Evolutionary conservation across 2,329 filamentous ascomycete genomes (phyloP), one percentile per base, ranked within the genome.

Genomic region (Stagonosporopsis vannaccii): DNA sequence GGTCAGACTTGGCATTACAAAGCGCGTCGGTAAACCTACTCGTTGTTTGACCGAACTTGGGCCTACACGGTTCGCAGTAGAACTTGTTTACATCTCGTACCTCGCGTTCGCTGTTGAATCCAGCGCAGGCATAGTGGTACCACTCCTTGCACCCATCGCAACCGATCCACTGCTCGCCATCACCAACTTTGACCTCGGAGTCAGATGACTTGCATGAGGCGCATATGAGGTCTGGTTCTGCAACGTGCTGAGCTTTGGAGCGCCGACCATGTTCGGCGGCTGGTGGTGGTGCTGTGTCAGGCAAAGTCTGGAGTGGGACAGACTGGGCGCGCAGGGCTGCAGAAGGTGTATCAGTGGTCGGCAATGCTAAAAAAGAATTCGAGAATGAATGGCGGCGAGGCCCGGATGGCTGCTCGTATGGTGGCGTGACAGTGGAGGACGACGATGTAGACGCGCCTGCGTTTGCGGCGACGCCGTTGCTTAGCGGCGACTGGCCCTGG

Each of bases 111-210:
- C 81, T 87, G 69, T 84, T 85, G 73, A 89, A 87, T 3, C 85
- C 86, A 45, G 86, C 86, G 69, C 87, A 90, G 49, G 85, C 82
- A 57, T 86, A 86, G 74, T 90, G 87, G 67, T 86, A 88, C 87
- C 87, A 90, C 53, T 80, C 80, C 67, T 88, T 87, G 75, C 87
- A 90, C 23, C 85, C 86, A 71, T 89, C 86, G 68, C 87, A 90
- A 37, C 83, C 84, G 59, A 90, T 87, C 87, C 87, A 90, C 51
- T 84, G 80, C 60, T 87, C 83, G 56, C 81, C 78, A 49, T 86
- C 84, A 11, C 77, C 79, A 30, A 80, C 80, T 32, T 78, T 72
- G 32, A 81, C 79, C 46, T 82, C 80, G 19, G 85, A 81, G 41
- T 84, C 79, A 30, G 82, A 77, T 51, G 83, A 80, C 36, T 83